A percentile compares a stretch with the other conserved stretches of the same genome.
These are phyloP conservation scores for Sporothrix globosa DNA, from an alignment of 2,329 filamentous ascomycete genomes.

Conservation along the genomic window DNA sequence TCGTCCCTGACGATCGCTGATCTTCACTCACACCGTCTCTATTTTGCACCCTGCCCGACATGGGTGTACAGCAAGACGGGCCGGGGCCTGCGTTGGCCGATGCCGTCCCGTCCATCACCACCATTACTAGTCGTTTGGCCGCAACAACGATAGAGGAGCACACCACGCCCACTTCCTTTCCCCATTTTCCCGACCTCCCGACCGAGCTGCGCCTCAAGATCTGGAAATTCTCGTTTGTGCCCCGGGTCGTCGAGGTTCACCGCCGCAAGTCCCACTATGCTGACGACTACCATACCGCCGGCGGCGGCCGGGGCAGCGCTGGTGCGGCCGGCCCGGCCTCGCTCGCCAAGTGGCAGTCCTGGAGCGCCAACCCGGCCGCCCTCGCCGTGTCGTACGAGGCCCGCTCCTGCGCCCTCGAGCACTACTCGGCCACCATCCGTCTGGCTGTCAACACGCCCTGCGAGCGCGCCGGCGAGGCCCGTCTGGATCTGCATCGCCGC, in stretches of 20 bases:
- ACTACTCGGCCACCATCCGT: constrained; percentile 43
- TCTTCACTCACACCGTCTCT: background rate
- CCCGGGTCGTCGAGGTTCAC: constrained; percentile 45
- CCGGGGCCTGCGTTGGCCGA: background rate
- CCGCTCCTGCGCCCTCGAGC: constrained; percentile 41
- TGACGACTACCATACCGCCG: constrained; percentile 30
- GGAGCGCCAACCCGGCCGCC: constrained; percentile 43
- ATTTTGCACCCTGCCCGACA: background rate
- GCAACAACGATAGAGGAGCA: background rate
- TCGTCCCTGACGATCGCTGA: constrained; percentile 21
- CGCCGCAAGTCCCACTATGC: constrained; percentile 42
- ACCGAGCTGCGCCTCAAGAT: constrained; percentile 46
- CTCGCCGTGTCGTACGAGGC: constrained; percentile 43
- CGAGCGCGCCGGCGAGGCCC: constrained; percentile 36
- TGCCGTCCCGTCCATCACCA: too few species aligned
- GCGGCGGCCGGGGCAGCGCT: background rate
- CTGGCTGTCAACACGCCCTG: constrained; percentile 36
- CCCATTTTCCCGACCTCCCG: constrained; percentile 42
- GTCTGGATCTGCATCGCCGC: constrained; percentile 35
- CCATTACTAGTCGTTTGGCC: background rate
- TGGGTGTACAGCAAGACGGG: constrained; percentile 20
- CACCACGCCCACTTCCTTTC: constrained; percentile 36
- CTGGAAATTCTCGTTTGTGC: constrained; percentile 43
- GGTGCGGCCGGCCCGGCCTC: background rate
- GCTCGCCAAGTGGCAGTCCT: constrained; percentile 42